These are phyloP conservation scores for Thyridium curvatum DNA, from an alignment of 2,329 filamentous ascomycete species.

Conservation along the genomic window DNA sequence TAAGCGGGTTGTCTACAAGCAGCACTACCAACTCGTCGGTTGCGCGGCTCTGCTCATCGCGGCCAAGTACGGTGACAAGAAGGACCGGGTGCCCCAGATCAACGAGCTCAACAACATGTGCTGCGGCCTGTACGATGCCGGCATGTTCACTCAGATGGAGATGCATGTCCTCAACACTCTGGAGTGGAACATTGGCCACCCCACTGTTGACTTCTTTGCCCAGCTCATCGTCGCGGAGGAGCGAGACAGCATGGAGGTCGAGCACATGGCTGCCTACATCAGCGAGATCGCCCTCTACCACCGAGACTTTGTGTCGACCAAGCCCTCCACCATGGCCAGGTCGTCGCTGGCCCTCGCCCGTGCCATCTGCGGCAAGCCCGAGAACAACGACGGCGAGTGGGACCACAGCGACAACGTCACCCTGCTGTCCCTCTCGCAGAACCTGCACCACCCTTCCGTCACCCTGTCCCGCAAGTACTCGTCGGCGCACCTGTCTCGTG, in stretches of 20 bases:
- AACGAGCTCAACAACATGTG: constrained; percentile 98
- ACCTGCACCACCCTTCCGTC: constrained; percentile 51
- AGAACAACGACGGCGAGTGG: constrained; percentile 72
- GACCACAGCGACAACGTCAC: constrained; percentile 65
- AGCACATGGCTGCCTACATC: constrained; percentile 92
- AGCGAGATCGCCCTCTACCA: constrained; percentile 94
- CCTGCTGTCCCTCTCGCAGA: constrained; percentile 51
- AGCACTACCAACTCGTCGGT: constrained; percentile 96
- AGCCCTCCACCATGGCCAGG: constrained; percentile 84
- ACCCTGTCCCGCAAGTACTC: constrained; percentile 56
- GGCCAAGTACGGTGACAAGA: constrained; percentile 97
- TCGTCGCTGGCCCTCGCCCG: constrained; percentile 80
- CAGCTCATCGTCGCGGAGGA: constrained; percentile 82
- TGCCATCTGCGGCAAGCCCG: constrained; percentile 75
- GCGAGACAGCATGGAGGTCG: constrained; percentile 72
- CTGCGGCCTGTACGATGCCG: constrained; percentile 94
- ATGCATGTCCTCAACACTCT: constrained; percentile 98
- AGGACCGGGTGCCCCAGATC: constrained; percentile 96
- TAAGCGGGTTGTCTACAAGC: constrained; percentile 95
- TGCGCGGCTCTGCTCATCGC: constrained; percentile 94
- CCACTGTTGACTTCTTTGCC: constrained; percentile 90
- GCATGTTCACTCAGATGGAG: constrained; percentile 99
- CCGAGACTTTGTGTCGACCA: constrained; percentile 90
- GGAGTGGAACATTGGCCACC: constrained; percentile 93
- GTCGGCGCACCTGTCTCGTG: constrained; percentile 43